These are phyloP conservation scores for Suillus cothurnatus DNA, from an alignment of 768 basidiomycete species.

Conservation along the genomic window DNA sequence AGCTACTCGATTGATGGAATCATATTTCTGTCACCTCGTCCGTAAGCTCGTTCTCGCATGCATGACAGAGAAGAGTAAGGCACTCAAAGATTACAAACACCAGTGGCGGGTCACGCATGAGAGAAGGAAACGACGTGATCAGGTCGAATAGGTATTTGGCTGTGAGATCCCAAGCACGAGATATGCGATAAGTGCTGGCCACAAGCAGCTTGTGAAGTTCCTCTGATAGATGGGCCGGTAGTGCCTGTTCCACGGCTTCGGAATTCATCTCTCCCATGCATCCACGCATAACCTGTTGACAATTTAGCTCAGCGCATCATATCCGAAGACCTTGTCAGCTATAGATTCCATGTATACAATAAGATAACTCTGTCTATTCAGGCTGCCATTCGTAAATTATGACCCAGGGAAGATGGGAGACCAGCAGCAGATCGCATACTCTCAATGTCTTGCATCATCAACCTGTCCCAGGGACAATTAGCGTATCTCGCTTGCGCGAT, in stretches of 20 bases:
- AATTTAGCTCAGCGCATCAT: not conserved
- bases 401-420: slow-evolving; percentile 75
- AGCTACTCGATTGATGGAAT: slow-evolving; percentile 3
- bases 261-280: slow-evolving; percentile 71
- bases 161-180: slow-evolving; percentile 81
- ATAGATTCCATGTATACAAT: slow-evolving; percentile 82
- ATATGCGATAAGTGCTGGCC: slow-evolving; percentile 78
- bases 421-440: slow-evolving; percentile 81
- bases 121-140: slow-evolving; percentile 83
- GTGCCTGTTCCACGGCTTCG: slow-evolving; percentile 77
- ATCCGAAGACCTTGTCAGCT: slow-evolving; percentile 64
- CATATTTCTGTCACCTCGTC: slow-evolving; percentile 69
- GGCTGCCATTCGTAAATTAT: slow-evolving; percentile 86
- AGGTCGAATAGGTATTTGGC: slow-evolving; percentile 82
- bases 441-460: slow-evolving; percentile 88
- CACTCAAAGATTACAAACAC: slow-evolving; percentile 91
- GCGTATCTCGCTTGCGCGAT: slow-evolving; percentile 69
- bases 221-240: slow-evolving; percentile 65
- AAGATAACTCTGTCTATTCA: slow-evolving; percentile 72
- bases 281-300: slow-evolving; percentile 70
- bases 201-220: slow-evolving; percentile 80
- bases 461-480: slow-evolving; percentile 77
- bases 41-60: slow-evolving; percentile 87
- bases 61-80: slow-evolving; percentile 81
- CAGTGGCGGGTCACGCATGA: slow-evolving; percentile 88